A percentile compares a stretch with the other conserved stretches of the same genome.
Evolutionary conservation across 2,329 filamentous ascomycete species (phyloP).

Genomic region (Cordyceps cateniannulata): DNA sequence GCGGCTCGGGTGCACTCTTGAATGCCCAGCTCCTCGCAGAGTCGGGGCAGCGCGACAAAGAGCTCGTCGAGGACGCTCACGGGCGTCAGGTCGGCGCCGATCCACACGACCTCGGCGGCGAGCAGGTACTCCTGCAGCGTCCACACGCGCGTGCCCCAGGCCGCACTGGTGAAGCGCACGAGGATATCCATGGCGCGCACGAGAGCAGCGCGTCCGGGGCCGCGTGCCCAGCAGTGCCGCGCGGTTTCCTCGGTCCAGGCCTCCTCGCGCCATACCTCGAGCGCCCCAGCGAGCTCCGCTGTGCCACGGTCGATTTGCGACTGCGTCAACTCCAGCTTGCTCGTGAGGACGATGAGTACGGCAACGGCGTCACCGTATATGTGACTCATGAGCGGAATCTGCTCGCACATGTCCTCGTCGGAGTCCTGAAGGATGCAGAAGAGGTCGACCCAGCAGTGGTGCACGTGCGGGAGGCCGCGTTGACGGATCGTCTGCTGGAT

Average conservation of each 20-base stretch:
- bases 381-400: constrained; percentile 2
- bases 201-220: neutral
- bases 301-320: neutral
- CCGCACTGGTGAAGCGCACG: neutral
- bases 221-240: neutral
- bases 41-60: neutral
- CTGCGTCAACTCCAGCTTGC: neutral
- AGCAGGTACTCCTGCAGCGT: constrained; percentile 4
- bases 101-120: neutral
- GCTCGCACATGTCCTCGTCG: constrained; percentile 1
- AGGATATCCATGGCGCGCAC: neutral
- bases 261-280: neutral
- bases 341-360: neutral
- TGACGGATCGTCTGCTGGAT: neutral
- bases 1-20: neutral
- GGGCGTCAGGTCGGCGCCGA: constrained; percentile 1
- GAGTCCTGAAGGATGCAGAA: constrained; percentile 7
- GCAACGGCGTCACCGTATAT: neutral
- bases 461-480: neutral
- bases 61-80: neutral
- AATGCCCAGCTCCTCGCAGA: neutral
- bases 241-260: neutral
- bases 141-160: constrained; percentile 6
- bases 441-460: constrained; percentile 5
- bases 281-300: neutral